phyloP scores from a whole-genome alignment of 768 basidiomycete genomes.

The Dendrothele bispora region DNA sequence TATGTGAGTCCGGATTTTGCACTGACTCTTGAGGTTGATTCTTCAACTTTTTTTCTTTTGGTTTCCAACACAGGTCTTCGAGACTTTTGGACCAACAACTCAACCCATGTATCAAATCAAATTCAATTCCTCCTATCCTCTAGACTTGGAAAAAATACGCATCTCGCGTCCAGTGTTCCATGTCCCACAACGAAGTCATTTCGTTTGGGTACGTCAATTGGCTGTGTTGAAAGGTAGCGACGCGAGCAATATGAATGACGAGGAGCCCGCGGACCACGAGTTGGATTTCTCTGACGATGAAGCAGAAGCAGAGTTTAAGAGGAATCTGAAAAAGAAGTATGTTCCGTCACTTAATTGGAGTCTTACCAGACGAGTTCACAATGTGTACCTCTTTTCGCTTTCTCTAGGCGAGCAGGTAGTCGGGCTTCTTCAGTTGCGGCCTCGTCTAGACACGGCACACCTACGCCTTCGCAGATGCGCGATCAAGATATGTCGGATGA shows the following conservation, averaged over 20 bases:
- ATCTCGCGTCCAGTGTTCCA: constrained; percentile 75
- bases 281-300: constrained; percentile 97
- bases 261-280: constrained; percentile 89
- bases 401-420: constrained; percentile 51
- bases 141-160: constrained; percentile 55
- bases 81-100: constrained; percentile 93
- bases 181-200: constrained; percentile 75
- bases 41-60: constrained; percentile 13
- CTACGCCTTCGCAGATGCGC: constrained; percentile 50
- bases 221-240: constrained; percentile 81
- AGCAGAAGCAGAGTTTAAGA: constrained; percentile 74
- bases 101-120: constrained; percentile 89
- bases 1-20: constrained; percentile 58
- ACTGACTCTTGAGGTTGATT: constrained; percentile 4
- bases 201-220: constrained; percentile 79
- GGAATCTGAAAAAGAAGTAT: constrained; percentile 59
- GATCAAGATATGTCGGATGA: constrained; percentile 56
- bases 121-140: constrained; percentile 64
- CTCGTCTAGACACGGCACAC: constrained; percentile 57
- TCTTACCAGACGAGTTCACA: neutral
- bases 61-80: constrained; percentile 74
- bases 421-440: constrained; percentile 47
- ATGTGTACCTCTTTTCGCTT: neutral
- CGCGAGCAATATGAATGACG: constrained; percentile 92
- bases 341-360: constrained; percentile 24